Conservation (phyloP, 192 early-diverging fungal species). For the Borealophlyctis nickersoniae region DNA sequence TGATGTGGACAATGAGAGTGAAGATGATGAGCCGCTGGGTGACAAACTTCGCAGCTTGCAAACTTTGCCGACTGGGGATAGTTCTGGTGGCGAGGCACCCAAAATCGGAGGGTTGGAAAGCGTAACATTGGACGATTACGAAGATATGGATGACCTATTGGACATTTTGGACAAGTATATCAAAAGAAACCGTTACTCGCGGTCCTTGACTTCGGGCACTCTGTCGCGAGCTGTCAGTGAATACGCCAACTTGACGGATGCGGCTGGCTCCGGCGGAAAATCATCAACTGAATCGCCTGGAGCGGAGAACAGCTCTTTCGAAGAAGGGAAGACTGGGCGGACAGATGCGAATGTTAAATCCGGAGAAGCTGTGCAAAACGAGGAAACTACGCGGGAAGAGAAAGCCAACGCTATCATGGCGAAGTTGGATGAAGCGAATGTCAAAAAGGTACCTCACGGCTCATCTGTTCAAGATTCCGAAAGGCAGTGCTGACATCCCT, state of each 20-base stretch:
- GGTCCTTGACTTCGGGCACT: background rate
- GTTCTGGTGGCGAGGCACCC: background rate
- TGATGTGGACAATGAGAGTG: conserved; percentile 4
- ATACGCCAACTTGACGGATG: no score
- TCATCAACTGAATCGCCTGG: no score
- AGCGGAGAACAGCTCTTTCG: no score
- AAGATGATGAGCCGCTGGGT: background rate
- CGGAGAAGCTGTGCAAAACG: background rate
- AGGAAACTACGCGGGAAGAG: background rate
- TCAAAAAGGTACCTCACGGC: conserved; percentile 30
- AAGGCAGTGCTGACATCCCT: no score
- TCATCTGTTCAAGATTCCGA: no score
- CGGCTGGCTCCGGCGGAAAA: no score
- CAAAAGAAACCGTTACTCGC: conserved; percentile 21
- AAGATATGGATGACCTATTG: conserved; percentile 32
- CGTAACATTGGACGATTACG: conserved; percentile 32
- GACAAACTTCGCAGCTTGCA: background rate
- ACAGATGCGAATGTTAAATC: background rate
- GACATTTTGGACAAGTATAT: conserved; percentile 24
- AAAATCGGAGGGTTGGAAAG: no score
- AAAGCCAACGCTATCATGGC: conserved; percentile 25
- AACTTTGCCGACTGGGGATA: background rate
- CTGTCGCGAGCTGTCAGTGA: no score
- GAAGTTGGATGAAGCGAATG: conserved; percentile 35
- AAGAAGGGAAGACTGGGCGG: no score